Conservation (phyloP, 2,329 filamentous ascomycete species). For the Meredithiella fracta region DNA sequence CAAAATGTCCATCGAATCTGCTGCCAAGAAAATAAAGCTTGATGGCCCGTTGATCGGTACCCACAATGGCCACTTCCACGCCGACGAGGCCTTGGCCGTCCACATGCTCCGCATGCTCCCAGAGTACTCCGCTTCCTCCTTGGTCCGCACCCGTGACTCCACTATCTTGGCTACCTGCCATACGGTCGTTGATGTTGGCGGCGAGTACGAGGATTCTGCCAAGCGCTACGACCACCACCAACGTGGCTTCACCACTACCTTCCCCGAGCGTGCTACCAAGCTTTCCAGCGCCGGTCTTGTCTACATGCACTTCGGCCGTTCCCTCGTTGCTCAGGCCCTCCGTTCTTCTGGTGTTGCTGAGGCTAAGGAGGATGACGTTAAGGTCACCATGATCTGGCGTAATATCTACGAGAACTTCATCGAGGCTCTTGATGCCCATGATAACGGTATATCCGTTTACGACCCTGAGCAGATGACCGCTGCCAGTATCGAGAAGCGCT, state of each 20-base stretch:
- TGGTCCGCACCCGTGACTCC: slow-evolving; percentile 80
- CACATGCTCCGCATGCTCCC: slow-evolving; percentile 88
- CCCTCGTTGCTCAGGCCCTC: slow-evolving; percentile 50
- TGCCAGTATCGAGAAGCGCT: slow-evolving; percentile 65
- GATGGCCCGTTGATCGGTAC: slow-evolving; percentile 54
- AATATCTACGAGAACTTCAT: slow-evolving; percentile 90
- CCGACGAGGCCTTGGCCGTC: slow-evolving; percentile 91
- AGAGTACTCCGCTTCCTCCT: slow-evolving; percentile 52
- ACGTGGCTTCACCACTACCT: slow-evolving; percentile 71
- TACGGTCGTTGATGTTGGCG: slow-evolving; percentile 95
- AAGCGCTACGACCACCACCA: slow-evolving; percentile 97
- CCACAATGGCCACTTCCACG: slow-evolving; percentile 97
- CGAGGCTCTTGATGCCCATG: slow-evolving; percentile 91
- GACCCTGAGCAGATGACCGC: slow-evolving; percentile 52
- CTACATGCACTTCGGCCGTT: slow-evolving; percentile 84
- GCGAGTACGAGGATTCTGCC: slow-evolving; percentile 62
- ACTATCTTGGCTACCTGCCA: slow-evolving; percentile 64
- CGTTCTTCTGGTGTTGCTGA: slow-evolving; percentile 20
- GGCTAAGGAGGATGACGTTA: slow-evolving; percentile 42
- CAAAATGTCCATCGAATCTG: slow-evolving; percentile 46
- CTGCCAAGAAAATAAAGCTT: slow-evolving; percentile 73
- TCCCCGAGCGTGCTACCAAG: slow-evolving; percentile 71
- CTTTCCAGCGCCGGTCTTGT: slow-evolving; percentile 87
- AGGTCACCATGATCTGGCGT: slow-evolving; percentile 60
- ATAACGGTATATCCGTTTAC: slow-evolving; percentile 82